Base-by-base conservation (phyloP, 2,329 filamentous ascomycete species). In the Apiospora arundinis region DNA sequence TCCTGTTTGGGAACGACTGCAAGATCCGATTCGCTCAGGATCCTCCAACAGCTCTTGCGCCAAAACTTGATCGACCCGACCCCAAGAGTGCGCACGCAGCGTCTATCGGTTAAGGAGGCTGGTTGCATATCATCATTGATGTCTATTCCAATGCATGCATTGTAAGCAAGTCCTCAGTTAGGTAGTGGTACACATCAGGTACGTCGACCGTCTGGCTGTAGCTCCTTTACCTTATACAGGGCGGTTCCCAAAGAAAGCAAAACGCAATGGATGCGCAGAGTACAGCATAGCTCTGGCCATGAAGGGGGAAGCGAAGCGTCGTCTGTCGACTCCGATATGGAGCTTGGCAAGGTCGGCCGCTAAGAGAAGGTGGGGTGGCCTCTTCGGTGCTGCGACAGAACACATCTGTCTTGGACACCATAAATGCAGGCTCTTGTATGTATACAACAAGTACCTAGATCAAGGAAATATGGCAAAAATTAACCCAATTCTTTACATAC, bases 1-100 rank as follows among this genome's bases (percentile, higher is more conserved):
- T 40, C 56, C 56, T 40, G 56, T 63, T 63, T 40, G 32, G 56
- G 56, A 63, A 63, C 32, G 28, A 40, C 18, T n/a, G 56, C 28
- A 23, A 40, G 32, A 63, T 40, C 56, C 56, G 32, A 63, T 63
- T 63, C 56, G 56, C 56, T n/a, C 21, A 63, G 28, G 4, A 4
- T 23, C 32, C 32, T 63, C 56, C 56, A 9, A 60, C 52, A n/a
- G 52, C 18, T 60, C 52, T 60, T 21, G 52, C 52, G 8, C 28
- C 52, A 60, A 60, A 60, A 60, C 28, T 28, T 60, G 52, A 9
- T 56, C 25, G 49, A 37, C 56, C 56, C 18, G 56, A 21, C 23
- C 32, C 32, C 32, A 32, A 32, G 32, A 32, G 32, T 32, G 3
- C 32, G 32, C 32, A 32, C 3, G 32, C 32, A 32, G 32, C 32